Evolutionary conservation across 495 filamentous ascomycete genomes (phyloP).

Genomic region (Hypoxylon fuscum): DNA sequence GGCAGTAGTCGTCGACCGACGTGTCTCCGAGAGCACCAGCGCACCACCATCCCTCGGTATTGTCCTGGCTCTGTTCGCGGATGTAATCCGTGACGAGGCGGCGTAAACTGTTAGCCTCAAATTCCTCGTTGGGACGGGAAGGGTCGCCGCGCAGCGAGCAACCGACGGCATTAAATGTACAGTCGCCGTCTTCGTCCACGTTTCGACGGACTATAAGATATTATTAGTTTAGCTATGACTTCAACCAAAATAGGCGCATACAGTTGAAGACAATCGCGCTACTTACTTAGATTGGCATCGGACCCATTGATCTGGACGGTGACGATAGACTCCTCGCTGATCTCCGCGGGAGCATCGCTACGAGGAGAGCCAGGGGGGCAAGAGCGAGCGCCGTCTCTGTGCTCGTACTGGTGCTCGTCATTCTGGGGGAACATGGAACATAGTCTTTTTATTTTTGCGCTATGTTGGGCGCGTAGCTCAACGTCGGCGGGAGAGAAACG

Average conservation of each 20-base stretch:
- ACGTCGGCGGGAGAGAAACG: too few relatives aligned
- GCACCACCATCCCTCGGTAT: slow-evolving; percentile 74
- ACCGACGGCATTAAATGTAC: slow-evolving; percentile 90
- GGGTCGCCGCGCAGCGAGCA: slow-evolving; percentile 66
- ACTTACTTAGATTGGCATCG: slow-evolving; percentile 33
- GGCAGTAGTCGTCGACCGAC: slow-evolving; percentile 77
- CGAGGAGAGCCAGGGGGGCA: too few relatives aligned
- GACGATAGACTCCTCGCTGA: too few relatives aligned
- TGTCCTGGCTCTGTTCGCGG: slow-evolving; percentile 73
- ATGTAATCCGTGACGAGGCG: slow-evolving; percentile 85
- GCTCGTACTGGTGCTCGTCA: too few relatives aligned
- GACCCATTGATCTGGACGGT: too few relatives aligned
- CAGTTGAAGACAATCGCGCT: slow-evolving; percentile 2
- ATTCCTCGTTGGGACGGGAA: slow-evolving; percentile 62
- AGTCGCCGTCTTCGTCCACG: slow-evolving; percentile 97
- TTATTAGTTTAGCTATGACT: neutral
- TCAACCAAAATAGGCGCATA: slow-evolving; percentile 1
- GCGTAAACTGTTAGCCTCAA: slow-evolving; percentile 71
- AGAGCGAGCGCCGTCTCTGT: too few relatives aligned
- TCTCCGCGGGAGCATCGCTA: too few relatives aligned
- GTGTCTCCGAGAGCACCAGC: slow-evolving; percentile 86
- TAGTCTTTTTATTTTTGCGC: too few relatives aligned
- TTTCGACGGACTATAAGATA: slow-evolving; percentile 73
- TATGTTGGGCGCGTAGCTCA: too few relatives aligned
- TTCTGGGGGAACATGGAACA: too few relatives aligned